Base-by-base conservation (phyloP, 805 yeast genomes). In the Grigorovia jiainica region DNA sequence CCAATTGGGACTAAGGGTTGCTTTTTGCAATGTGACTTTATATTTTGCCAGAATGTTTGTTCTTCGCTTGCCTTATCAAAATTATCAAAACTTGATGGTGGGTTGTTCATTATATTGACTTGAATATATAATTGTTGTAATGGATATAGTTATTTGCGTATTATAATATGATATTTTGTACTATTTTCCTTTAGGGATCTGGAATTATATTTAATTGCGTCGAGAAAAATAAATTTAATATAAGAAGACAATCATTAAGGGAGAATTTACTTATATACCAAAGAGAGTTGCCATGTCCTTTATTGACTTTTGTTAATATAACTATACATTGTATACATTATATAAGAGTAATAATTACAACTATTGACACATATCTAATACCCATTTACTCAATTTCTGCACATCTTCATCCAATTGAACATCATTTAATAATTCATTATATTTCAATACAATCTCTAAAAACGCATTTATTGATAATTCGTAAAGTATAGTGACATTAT, bases 1-100 rank as follows among this genome's bases (percentile, higher is more conserved):
- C 96, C 96, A 5, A 87, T 43, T 1, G 97, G 96, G 1, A 89
- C 96, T 9, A 84, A 65, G 2, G 97, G 97, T 57, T 89, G 95
- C 61, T 87, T 82, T 56, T 79, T 83, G 46, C 84, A 78, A 51
- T 82, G 76, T 57, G 63, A 71, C 23, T 70, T 55, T 52, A 82
- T 70, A 55, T 75, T 79, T 21, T 48, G 42, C 29, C 44, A 41
- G 38, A 51, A 48, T 5, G 50, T 7, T 36, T 48, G 41, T 11
- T 48, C 50, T 11, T 43, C 52, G 9, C 45, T 20, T 8, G 43
- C 43, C 10, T 33, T 32, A 3, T 32, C 18, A 6, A 24, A 19
- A 15, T 29, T 23, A 39, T 48, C 53, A 31, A 49, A 49, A 50
- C 55, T 51, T 17, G 55, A 51, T 16, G 67, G 67, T 25, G 60